Base-by-base conservation (phyloP, 352 stramenopile species). In the Globisporangium canariense region DNA sequence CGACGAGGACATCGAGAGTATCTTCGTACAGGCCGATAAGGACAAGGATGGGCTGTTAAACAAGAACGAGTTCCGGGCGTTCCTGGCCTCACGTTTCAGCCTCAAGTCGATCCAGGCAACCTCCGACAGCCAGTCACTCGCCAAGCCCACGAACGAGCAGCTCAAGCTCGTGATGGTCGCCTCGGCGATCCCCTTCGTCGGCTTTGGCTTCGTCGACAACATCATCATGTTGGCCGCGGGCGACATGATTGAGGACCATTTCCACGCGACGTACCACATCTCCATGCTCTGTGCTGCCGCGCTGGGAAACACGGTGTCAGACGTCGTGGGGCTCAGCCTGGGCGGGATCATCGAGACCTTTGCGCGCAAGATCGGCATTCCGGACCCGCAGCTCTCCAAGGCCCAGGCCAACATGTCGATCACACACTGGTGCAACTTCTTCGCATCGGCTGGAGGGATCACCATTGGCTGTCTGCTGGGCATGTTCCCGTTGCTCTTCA, bases 261-360 rank as follows among this genome's bases (percentile, higher is more conserved):
- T 99, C 51, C 95, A 97, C 58, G 79, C 97, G n/a, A 83, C 81
- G 30, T 88, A 98, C 63, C 94, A 93, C 51, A 97, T 99, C 73
- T 98, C 93, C 34, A 98, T 98, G 64, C 86, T 99, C 55, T 98
- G 90, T 52, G 96, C 96, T 18, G 96, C 95, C 2, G 96, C 94
- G 11, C 78, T 98, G 56, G 92, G 95, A 18, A 99, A 99, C 73
- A 97, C 97, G 28, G 86, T 99, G 38, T 89, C 81, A 25, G 96
- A 98, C 75, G 79, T 99, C 18, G 83, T 93, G 4, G 96, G 96
- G 7, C 84, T 99, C 38, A 97, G 90, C 65, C 79, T 98, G 13
- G 96, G 94, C 49, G 94, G 94, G 25, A 75, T 97, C 20, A 96
- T 99, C 58, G 88, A 95, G 65, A 78, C 71, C 40, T 82, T 92